phyloP scores from a whole-genome alignment of 2,329 filamentous ascomycete genomes.

The Zopfia rhizophila region DNA sequence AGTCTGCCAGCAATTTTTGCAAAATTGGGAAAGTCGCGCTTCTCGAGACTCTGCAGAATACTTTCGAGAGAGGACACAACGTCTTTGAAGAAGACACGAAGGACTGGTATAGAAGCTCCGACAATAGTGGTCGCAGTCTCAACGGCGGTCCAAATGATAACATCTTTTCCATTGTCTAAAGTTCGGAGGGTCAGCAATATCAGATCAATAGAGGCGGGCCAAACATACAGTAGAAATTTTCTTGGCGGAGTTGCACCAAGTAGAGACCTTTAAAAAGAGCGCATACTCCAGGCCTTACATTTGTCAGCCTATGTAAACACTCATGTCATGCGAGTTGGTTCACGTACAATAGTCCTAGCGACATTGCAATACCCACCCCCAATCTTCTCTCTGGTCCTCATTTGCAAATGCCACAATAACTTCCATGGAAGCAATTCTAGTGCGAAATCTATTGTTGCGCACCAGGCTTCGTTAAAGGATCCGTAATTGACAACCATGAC shows the following conservation, averaged over 20 bases:
- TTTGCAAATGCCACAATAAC: conserved; percentile 34
- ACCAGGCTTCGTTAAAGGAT: conserved; percentile 43
- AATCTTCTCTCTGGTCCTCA: conserved; percentile 36
- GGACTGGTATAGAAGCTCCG: conserved; percentile 40
- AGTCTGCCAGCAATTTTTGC: too few relatives aligned
- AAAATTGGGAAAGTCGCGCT: too few relatives aligned
- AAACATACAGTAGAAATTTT: conserved; percentile 35
- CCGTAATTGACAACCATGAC: conserved; percentile 31
- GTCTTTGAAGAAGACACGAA: conserved; percentile 46
- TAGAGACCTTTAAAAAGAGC: conserved; percentile 40
- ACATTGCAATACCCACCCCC: conserved; percentile 44
- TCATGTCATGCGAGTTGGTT: too few relatives aligned
- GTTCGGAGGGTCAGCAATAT: not conserved
- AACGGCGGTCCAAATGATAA: conserved; percentile 42
- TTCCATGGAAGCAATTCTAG: conserved; percentile 41
- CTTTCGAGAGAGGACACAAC: conserved; percentile 25
- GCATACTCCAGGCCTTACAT: conserved; percentile 33
- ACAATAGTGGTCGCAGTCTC: conserved; percentile 43
- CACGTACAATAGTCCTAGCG: conserved; percentile 37
- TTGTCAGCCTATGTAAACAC: not conserved
- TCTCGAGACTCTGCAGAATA: too few relatives aligned
- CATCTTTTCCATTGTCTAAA: conserved; percentile 40
- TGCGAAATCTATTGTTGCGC: conserved; percentile 33
- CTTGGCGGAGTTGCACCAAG: conserved; percentile 31
- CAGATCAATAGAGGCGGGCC: not conserved